These are phyloP conservation scores for Ceratobasidium sp. DNA, from an alignment of 1,284 basidiomycete genomes.

Conservation along the genomic window DNA sequence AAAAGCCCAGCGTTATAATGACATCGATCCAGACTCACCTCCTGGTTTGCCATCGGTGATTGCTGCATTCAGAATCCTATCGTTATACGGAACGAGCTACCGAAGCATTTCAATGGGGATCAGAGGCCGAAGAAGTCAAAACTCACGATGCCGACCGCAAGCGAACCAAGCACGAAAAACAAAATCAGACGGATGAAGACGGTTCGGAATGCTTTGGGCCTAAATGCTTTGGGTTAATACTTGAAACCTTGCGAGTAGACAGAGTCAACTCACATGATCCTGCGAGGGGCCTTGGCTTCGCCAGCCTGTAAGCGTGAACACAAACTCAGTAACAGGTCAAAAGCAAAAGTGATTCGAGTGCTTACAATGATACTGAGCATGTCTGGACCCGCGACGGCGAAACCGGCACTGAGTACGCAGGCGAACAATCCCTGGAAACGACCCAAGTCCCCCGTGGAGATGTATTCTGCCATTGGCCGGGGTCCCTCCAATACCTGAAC, in stretches of 20 bases:
- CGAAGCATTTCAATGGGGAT: not conserved
- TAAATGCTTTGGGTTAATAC: not conserved
- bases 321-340: not conserved
- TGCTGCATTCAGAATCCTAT: constrained; percentile 21
- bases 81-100: constrained; percentile 35
- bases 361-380: constrained; percentile 36
- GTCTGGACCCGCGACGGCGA: constrained; percentile 36
- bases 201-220: constrained; percentile 34
- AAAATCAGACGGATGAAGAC: constrained; percentile 29
- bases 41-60: constrained; percentile 27
- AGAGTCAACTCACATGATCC: constrained; percentile 24
- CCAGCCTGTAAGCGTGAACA: constrained; percentile 20
- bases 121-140: not conserved
- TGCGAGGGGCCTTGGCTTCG: constrained; percentile 34
- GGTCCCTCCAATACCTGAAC: constrained; percentile 37
- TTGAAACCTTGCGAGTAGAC: not conserved
- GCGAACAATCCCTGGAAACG: constrained; percentile 30
- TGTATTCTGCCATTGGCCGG: constrained; percentile 38
- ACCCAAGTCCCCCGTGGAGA: constrained; percentile 26
- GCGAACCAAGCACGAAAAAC: constrained; percentile 38
- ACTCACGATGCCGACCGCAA: constrained; percentile 36
- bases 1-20: not conserved
- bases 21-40: constrained; percentile 9
- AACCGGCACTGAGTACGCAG: constrained; percentile 34
- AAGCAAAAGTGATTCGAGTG: not conserved